Evolutionary conservation across 2,329 filamentous ascomycete species (phyloP).

Genomic region (Alternaria sp.): DNA sequence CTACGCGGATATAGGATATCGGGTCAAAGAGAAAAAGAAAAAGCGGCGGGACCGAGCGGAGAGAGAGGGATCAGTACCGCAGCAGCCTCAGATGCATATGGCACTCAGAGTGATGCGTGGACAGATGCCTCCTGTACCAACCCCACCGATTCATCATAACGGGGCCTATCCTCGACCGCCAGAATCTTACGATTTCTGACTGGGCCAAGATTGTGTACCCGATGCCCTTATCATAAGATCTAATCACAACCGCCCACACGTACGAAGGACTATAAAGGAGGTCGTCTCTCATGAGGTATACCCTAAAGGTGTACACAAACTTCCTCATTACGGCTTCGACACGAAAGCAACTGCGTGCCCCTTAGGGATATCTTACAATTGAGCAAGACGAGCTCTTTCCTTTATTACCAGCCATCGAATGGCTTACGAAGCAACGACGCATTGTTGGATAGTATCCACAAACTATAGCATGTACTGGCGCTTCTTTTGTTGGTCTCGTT

Average conservation of each 20-base stretch:
- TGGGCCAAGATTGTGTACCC: background rate
- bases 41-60: constrained; percentile 36
- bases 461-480: constrained; percentile 20
- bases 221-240: background rate
- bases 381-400: too few species aligned
- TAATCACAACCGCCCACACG: background rate
- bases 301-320: too few species aligned
- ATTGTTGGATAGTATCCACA: background rate
- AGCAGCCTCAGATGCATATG: constrained; percentile 17
- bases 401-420: background rate
- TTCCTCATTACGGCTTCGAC: too few species aligned
- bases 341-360: too few species aligned
- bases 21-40: constrained; percentile 45
- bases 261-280: background rate
- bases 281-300: too few species aligned
- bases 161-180: constrained; percentile 39
- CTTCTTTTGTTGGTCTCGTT: background rate
- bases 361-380: too few species aligned
- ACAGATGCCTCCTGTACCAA: constrained; percentile 44
- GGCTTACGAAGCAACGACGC: background rate
- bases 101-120: constrained; percentile 38
- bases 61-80: constrained; percentile 39
- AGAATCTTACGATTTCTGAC: constrained; percentile 31
- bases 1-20: constrained; percentile 49
- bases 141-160: constrained; percentile 43